Base-by-base conservation (phyloP, 441 rosid species). In the Pelargonium australe region DNA sequence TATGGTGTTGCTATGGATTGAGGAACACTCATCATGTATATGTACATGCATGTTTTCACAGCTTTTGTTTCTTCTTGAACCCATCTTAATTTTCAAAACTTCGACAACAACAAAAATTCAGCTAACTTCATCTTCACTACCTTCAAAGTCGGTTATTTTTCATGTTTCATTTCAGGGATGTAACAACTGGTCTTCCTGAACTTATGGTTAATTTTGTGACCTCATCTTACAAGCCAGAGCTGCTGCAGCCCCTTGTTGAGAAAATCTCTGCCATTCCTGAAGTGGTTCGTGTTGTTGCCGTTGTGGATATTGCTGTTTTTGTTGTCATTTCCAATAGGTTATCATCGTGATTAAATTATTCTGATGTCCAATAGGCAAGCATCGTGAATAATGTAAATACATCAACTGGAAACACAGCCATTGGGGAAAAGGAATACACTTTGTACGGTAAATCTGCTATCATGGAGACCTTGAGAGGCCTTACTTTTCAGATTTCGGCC, bases 161-260 rank as follows among this genome's bases (percentile, higher is more conserved):
- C 73, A 47, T 67, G 65, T 72, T 70, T 75, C 81, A 94, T 70
- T 68, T 75, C 82, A 94, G 98, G 84, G 82, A 89, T 77, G 72
- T 79, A 71, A 79, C 79, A 73, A 85, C 92, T 70, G 86, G 92
- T 77, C 70, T 75, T 53, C 89, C 78, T 44, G 91, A 94, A 75
- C 85, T 94, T 62, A 94, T 94, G 97, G 97, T 91, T 77, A 94
- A 91, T 74, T 89, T 94, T 80, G 96, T 94, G 78, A 94, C 97
- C 31, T 88, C 97, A 2, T 86, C 88, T 40, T 85, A 88, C 83
- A 75, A 86, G 74, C 95, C 97, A 47, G 95, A 88, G 83, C 79
- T 91, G 82, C 84, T 94, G 85, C 83, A 83, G 81, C 89, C 95
- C 41, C 70, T 94, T 16, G 87, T 88, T 67, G 93, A 87, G 76